Evolutionary conservation across 23 red algal species (phyloP), one percentile per base, ranked within the genome.

Genomic region (Gracilaria domingensis): DNA sequence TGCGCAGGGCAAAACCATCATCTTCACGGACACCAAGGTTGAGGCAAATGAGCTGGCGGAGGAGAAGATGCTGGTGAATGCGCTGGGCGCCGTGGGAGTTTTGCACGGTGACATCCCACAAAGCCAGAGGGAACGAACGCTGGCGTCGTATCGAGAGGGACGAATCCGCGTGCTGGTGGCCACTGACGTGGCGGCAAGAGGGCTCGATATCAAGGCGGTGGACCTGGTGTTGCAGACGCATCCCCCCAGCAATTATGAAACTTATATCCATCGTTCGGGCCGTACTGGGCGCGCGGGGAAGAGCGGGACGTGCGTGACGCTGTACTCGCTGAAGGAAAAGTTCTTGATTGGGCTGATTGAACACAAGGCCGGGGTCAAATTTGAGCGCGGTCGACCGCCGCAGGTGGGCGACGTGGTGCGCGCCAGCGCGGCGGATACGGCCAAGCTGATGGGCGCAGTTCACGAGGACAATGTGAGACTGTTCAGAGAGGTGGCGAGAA

Each of bases 71-170:
- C 35, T 97, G 23, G 48, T 73, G 21, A 78, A 40, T 20, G 94
- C 83, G 7, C 93, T 95, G 16, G 93, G 93, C 39, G 79, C 36
- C 5, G 48, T 80, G 23, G 91, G 82, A 14, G 81, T 93, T 12
- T 72, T 97, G 37, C 95, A 97, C 67, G 95, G 88, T 51, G 95
- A 97, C 54, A 93, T 97, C 14, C 90, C 95, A 23, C 95, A 93
- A 44, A 61, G 58, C 2, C 79, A 84, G 26, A 64, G 95, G 16
- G 90, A 97, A 48, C 34, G 30, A 0, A 97, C 95, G n/a, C 44
- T 93, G 42, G 70, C 74, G 35, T 76, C 82, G 30, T 97, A 85
- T 49, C 64, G 95, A 23, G 79, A 84, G 26, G 95, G 89, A 0
- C 82, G 45, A 36, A 75, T 93, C n/a, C 82, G 88, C 24, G 85